Percentiles rank a stretch among this genome's conserved stretches.
Evolutionary conservation across 441 rosid species (phyloP).

Genomic region (Hura crepitans): DNA sequence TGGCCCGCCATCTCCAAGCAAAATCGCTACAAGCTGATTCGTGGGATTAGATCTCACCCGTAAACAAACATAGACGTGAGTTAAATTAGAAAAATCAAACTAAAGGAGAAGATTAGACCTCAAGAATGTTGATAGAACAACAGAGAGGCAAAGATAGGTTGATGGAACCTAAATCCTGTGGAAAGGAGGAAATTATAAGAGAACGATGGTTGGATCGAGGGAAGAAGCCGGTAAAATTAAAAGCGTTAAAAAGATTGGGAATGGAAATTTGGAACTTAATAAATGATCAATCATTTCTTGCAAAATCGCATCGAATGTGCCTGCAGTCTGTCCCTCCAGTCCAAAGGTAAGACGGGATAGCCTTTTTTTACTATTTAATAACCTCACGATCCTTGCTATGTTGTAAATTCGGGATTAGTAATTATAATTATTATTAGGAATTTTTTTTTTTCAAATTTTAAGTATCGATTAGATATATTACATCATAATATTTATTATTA

Average conservation of each 20-base stretch:
- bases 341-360: background rate
- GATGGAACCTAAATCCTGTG: background rate
- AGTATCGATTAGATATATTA: too few species aligned
- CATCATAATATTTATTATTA: too few species aligned
- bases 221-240: background rate
- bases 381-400: background rate
- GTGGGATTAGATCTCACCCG: slow-evolving; percentile 11
- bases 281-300: background rate
- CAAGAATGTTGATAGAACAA: background rate
- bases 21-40: slow-evolving; percentile 17
- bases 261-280: background rate
- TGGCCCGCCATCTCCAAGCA: slow-evolving; percentile 45
- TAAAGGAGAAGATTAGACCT: background rate
- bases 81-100: background rate
- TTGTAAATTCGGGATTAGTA: too few species aligned
- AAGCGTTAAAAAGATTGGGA: too few species aligned
- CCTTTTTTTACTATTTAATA: background rate
- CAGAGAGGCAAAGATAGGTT: background rate
- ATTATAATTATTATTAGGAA: too few species aligned
- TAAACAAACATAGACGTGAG: background rate
- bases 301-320: background rate
- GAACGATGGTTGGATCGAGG: slow-evolving; percentile 10
- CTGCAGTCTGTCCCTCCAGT: background rate
- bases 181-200: background rate
- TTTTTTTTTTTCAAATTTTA: too few species aligned